phyloP scores from a whole-genome alignment of 192 early-diverging fungal species.

The Geranomyces michiganensis region DNA sequence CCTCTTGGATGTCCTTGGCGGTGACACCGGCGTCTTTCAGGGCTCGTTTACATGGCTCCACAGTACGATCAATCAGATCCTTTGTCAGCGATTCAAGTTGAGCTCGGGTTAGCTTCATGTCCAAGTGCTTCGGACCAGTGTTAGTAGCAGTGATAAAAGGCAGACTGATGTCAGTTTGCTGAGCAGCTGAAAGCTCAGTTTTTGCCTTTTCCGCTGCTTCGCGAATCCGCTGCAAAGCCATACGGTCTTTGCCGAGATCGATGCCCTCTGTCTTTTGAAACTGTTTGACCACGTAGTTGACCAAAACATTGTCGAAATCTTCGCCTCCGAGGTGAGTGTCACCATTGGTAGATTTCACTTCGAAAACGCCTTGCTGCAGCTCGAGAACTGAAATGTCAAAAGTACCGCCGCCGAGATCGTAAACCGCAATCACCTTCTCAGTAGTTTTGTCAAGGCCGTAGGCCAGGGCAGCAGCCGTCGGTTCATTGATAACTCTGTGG shows the following conservation, averaged over 20 bases:
- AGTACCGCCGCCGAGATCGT: conserved; percentile 98
- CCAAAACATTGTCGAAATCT: conserved; percentile 70
- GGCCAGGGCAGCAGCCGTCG: conserved; percentile 91
- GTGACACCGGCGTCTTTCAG: conserved; percentile 91
- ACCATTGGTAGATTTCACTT: conserved; percentile 98
- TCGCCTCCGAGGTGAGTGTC: conserved; percentile 80
- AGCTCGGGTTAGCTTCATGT: conserved; percentile 88
- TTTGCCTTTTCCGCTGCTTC: conserved; percentile 99
- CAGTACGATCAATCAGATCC: conserved; percentile 82
- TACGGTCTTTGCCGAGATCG: conserved; percentile 84
- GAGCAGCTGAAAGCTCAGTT: conserved; percentile 94
- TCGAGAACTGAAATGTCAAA: conserved; percentile 99
- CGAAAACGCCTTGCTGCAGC: conserved; percentile 97
- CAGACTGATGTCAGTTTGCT: conserved; percentile 95
- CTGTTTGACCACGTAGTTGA: conserved; percentile 76
- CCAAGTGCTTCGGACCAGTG: conserved; percentile 96
- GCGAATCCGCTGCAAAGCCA: conserved; percentile 96
- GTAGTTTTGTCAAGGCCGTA: conserved; percentile 82
- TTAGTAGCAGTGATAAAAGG: conserved; percentile 92
- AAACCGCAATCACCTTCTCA: conserved; percentile 92
- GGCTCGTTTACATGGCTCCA: conserved; percentile 93
- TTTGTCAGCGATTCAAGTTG: conserved; percentile 85
- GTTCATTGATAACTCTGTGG: conserved; percentile 93
- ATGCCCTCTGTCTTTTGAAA: conserved; percentile 87
- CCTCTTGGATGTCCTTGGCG: conserved; percentile 85